Base-by-base conservation (phyloP, 148 eudicot species). In the Vaccinium myrtillus region DNA sequence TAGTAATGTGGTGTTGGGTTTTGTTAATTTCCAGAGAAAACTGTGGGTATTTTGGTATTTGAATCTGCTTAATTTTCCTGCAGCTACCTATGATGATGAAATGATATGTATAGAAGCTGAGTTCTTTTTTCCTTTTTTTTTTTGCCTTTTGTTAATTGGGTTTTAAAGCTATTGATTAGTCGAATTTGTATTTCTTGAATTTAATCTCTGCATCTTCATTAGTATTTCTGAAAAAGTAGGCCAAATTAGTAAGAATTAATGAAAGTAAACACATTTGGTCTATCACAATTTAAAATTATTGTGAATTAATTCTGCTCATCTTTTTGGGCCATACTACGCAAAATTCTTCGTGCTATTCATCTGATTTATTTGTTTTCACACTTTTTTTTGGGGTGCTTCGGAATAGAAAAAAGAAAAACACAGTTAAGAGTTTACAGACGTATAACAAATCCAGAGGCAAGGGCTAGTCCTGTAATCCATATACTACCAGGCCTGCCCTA, bases 31-130 rank as follows among this genome's bases (percentile, higher is more conserved):
- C 61, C 4, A 63, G 94, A 90, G 93, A 82, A 94, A 95, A 94
- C 85, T 91, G 93, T 91, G 93, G 95, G 95, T 94, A 92, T 95
- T 92, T 90, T 93, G 98, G 98, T 90, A 83, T 8, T 87, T 61
- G 50, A 80, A 81, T 21, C 79, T 53, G 69, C 77, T 36, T 74
- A 0, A 54, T 69, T 70, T 59, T 49, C 4, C 76, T 39, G 56
- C 70, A 27, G 36, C 21, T 71, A 58, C 7, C 30, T 43, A 15
- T 27, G 77, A 80, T 59, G 76, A 80, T 75, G 81, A 80, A 87
- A 32, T 85, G 80, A 58, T 87, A 74, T 87, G 80, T 84, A 87
- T 78, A 87, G 54, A 65, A 81, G 54, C 27, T 76, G 61, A 81
- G 82, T 30, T 56, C 19, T 54, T 54, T 80, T 32, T 59, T 43